Percentiles rank a stretch among this genome's conserved stretches.
phyloP scores from a whole-genome alignment of 805 yeast genomes.

The Lipomyces yamanashiensis region DNA sequence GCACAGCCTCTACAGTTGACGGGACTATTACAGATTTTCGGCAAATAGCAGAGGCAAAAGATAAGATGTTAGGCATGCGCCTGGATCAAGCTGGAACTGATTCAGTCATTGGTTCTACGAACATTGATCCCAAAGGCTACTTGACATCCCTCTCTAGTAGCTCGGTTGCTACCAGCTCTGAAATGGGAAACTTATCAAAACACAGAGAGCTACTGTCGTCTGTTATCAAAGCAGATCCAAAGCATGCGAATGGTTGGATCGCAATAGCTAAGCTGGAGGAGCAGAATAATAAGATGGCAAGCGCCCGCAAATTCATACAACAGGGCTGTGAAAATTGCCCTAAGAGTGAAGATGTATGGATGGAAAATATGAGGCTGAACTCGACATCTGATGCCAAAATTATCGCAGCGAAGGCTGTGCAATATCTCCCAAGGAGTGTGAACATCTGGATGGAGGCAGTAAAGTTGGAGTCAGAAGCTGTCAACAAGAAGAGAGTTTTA shows the following conservation, averaged over 20 bases:
- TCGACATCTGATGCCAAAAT: constrained; percentile 55
- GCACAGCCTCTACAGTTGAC: constrained; percentile 33
- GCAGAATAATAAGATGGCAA: constrained; percentile 56
- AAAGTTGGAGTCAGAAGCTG: constrained; percentile 63
- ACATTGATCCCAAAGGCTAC: constrained; percentile 50
- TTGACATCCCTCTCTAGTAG: constrained; percentile 48
- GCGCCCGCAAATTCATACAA: constrained; percentile 65
- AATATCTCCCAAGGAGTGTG: constrained; percentile 58
- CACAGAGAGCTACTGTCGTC: constrained; percentile 67
- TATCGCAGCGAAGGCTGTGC: constrained; percentile 69
- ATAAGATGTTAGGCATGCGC: constrained; percentile 59
- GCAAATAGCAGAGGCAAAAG: constrained; percentile 66
- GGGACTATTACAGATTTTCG: constrained; percentile 52
- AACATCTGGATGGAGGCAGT: constrained; percentile 75
- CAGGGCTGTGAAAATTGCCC: constrained; percentile 78
- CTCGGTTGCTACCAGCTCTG: constrained; percentile 17
- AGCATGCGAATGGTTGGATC: constrained; percentile 79
- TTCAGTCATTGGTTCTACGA: constrained; percentile 37
- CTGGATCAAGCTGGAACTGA: constrained; percentile 50
- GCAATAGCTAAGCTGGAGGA: constrained; percentile 82
- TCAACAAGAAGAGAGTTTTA: constrained; percentile 60
- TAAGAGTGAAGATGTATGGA: constrained; percentile 74
- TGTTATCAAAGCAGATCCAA: constrained; percentile 72
- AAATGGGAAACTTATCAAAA: constrained; percentile 56
- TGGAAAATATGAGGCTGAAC: constrained; percentile 73